Base-by-base conservation (phyloP, 2,329 filamentous ascomycete genomes). In the Eutypa lata region DNA sequence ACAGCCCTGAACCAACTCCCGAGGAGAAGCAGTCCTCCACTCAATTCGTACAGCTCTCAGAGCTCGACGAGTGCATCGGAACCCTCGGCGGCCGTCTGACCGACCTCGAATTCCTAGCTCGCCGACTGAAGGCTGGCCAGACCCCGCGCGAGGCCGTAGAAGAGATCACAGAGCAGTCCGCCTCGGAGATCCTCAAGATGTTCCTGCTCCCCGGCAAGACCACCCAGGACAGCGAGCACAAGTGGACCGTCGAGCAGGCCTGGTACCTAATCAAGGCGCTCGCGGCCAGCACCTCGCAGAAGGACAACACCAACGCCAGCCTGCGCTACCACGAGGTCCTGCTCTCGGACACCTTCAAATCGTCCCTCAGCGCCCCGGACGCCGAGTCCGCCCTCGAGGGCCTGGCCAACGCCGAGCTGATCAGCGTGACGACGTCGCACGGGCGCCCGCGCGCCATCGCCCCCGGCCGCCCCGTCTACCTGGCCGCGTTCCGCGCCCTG, bases 61-160 rank as follows among this genome's bases (percentile, higher is more conserved):
- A 92, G 57, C 80, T 99, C 2, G 91, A 97, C 63, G 80, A 80
- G 26, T 92, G 89, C 61, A 95, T 97, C 58, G 81, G 86, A 26
- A 81, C 86, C 0, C 80, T 99, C 1, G 94, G 94, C 21, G 94
- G 94, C 2, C 89, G 94, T 3, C 80, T 99, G n/a, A 96, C 91
- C 0, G 94, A 99, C 65, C 85, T 99, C 19, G 93, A 97, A 67
- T 95, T 94, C 65, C 83, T 99, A 43, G 89, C 92, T n/a, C 85
- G 93, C 35, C 83, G 94, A 18, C 88, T 99, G 62, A 90, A 91
- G 71, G 85, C 88, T 1, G 93, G 94, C 16, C 91, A 97, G 68
- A 88, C 81, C 2, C 94, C 94, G 1, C 81, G 80, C 57, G 80
- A 88, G 60, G 94, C 94, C 2, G 87, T 97, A 2, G 78, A 85